Base-by-base conservation (phyloP, 306 rosid genomes). In the Cicer chorassanicum region DNA sequence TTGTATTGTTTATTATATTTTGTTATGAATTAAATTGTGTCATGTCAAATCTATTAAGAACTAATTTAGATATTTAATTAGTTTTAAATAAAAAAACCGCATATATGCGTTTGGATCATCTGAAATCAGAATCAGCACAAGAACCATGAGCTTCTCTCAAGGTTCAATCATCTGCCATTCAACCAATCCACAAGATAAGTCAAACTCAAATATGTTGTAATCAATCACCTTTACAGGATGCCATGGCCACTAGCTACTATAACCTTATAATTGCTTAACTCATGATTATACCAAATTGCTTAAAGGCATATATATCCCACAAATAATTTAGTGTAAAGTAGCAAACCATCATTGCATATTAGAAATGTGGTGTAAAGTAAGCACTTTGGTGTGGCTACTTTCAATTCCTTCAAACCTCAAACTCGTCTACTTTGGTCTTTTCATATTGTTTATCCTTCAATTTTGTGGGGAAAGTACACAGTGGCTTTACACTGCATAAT, bases 321-420 rank as follows among this genome's bases (percentile, higher is more conserved):
- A 54, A 42, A 72, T 72, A 63, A 63, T n/a, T 38, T 75, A 56
- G 78, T 50, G 73, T 66, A 74, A 62, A 70, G 59, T 65, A 14
- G 41, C 19, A 53, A 68, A 81, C 64, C 84, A 82, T 69, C 85
- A 85, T 87, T 81, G 29, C 75, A 84, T 76, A 50, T 75, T 75
- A 84, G 64, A 82, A 80, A 41, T 73, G 83, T 80, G 84, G 82
- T 69, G 74, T 72, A 89, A 85, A 82, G 82, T 70, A 61, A 60
- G 21, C 66, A 60, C 66, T 15, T 5, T 64, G 68, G 82, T 83
- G 78, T 38, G 86, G 88, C 82, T 85, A 68, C 84, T 77, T 45
- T 73, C 86, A 78, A 43, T 84, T 68, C 77, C 56, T 45, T 45
- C 72, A 19, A 40, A 12, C 73, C 81, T 41, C 82, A 57, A 73